Percentiles rank a stretch among this genome's conserved stretches.
Evolutionary conservation across 306 rosid species (phyloP).

Genomic region (Gleditsia sinensis): DNA sequence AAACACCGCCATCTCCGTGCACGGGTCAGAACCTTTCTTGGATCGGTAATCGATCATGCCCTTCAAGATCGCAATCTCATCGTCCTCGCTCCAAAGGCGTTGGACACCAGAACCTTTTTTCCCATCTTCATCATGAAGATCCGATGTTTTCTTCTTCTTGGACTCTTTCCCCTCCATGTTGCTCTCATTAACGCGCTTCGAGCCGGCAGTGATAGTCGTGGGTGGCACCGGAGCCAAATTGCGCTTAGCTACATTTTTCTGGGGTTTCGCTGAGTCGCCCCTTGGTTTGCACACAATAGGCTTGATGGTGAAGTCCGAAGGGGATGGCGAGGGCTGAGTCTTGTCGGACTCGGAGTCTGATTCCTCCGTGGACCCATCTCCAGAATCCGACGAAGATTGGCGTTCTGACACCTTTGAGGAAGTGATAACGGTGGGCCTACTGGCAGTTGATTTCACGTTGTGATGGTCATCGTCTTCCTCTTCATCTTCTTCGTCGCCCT

Average conservation of each 20-base stretch:
- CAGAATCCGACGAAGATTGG: constrained; percentile 4
- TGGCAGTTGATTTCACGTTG: neutral
- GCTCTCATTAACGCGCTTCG: constrained; percentile 30
- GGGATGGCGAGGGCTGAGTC: constrained; percentile 41
- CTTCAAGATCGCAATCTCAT: constrained; percentile 47
- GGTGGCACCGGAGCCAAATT: neutral
- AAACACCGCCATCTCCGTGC: constrained; percentile 38
- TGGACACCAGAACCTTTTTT: constrained; percentile 38
- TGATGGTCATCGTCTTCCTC: neutral
- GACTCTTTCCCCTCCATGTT: constrained; percentile 24
- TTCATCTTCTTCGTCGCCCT: constrained; percentile 1
- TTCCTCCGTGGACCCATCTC: constrained; percentile 30
- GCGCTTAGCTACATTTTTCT: constrained; percentile 7
- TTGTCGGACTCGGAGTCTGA: constrained; percentile 50
- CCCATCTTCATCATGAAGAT: constrained; percentile 41
- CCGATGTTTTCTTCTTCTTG: constrained; percentile 38
- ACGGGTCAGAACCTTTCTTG: constrained; percentile 39
- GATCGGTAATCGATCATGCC: constrained; percentile 52
- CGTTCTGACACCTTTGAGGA: neutral
- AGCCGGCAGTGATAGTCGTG: neutral
- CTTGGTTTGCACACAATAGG: constrained; percentile 45
- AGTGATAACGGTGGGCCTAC: neutral
- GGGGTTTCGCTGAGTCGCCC: constrained; percentile 19
- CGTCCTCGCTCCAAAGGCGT: constrained; percentile 53
- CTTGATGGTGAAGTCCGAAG: constrained; percentile 56